Percentiles rank a stretch among this genome's conserved stretches.
phyloP scores from a whole-genome alignment of 306 rosid genomes.

The Prunus mira region DNA sequence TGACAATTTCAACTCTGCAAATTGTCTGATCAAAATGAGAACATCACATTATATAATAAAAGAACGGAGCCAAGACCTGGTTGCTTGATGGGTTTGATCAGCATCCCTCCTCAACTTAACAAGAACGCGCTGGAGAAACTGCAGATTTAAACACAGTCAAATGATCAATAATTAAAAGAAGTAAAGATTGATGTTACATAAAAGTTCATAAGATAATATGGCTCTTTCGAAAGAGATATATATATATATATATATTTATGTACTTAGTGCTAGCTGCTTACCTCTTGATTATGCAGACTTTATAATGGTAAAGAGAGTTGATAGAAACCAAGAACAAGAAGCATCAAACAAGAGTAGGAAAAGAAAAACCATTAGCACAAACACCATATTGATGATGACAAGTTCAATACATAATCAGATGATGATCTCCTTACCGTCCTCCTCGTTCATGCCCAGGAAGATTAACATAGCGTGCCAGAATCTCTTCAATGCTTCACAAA shows the following conservation, averaged over 20 bases:
- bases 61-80: conserved; percentile 28
- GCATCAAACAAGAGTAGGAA: not conserved
- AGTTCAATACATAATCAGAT: not conserved
- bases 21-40: no score
- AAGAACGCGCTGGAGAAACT: conserved; percentile 42
- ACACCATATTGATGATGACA: no score
- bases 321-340: not conserved
- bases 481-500: conserved; percentile 53
- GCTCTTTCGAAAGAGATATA: not conserved
- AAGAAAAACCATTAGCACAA: not conserved
- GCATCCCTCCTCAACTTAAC: conserved; percentile 35
- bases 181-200: not conserved
- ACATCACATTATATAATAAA: not conserved
- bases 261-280: conserved; percentile 10
- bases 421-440: conserved; percentile 36
- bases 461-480: conserved; percentile 49
- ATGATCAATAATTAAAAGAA: not conserved
- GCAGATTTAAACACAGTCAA: not conserved
- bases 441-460: conserved; percentile 40
- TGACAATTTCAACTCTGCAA: no score
- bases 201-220: no score
- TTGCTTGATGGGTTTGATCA: conserved; percentile 27
- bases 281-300: conserved; percentile 61
- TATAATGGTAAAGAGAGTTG: conserved; percentile 10
- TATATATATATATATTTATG: not conserved